Percentiles rank a stretch among this genome's conserved stretches.
These are phyloP conservation scores for Cyclostephanos tholiformis DNA, from an alignment of 108 stramenopile species.

Conservation along the genomic window DNA sequence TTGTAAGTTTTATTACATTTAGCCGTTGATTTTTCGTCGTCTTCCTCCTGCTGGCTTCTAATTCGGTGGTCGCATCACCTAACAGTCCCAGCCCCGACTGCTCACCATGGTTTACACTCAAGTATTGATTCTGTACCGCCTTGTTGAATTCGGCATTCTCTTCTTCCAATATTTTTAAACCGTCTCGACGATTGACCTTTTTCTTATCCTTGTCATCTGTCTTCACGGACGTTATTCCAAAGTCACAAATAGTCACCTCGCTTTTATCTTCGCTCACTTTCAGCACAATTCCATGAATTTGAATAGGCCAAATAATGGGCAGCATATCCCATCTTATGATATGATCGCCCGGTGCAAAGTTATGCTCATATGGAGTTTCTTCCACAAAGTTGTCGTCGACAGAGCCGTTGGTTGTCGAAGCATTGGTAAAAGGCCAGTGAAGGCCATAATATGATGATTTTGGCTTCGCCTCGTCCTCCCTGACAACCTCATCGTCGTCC, in stretches of 20 bases:
- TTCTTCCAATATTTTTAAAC: slow-evolving; percentile 30
- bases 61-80: background rate
- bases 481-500: background rate
- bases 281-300: slow-evolving; percentile 64
- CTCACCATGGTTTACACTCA: slow-evolving; percentile 1
- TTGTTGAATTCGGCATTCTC: slow-evolving; percentile 32
- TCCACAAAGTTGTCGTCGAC: slow-evolving; percentile 17
- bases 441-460: background rate
- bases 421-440: background rate
- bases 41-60: background rate
- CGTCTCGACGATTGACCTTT: slow-evolving; percentile 6
- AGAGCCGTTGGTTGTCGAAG: background rate
- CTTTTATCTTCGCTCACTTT: slow-evolving; percentile 44
- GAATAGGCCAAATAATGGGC: slow-evolving; percentile 56
- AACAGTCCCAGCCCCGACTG: slow-evolving; percentile 4
- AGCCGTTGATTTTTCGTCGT: slow-evolving; percentile 30
- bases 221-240: slow-evolving; percentile 52
- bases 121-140: slow-evolving; percentile 11
- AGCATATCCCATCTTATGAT: slow-evolving; percentile 62
- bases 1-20: slow-evolving; percentile 43
- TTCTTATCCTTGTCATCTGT: slow-evolving; percentile 19
- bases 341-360: slow-evolving; percentile 61
- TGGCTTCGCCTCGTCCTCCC: background rate
- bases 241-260: slow-evolving; percentile 53
- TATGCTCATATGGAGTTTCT: slow-evolving; percentile 51